Percentiles rank a stretch among this genome's conserved stretches.
Evolutionary conservation across 129 eudicot species (phyloP).

Genomic region (Smallanthus sonchifolius): DNA sequence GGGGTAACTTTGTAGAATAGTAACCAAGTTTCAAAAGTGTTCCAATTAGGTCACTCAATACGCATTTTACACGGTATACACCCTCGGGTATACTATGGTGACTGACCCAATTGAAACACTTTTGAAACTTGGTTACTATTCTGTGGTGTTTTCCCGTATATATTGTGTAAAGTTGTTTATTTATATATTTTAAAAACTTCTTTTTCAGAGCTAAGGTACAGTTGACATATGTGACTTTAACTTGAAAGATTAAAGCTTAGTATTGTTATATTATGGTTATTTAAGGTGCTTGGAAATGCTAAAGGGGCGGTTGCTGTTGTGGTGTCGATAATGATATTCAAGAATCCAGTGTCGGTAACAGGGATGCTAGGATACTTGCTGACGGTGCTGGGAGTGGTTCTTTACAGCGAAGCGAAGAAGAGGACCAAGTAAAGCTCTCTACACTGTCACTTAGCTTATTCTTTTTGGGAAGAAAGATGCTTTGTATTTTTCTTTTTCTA

Average conservation of each 20-base stretch:
- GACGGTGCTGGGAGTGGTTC: background rate
- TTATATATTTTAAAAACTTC: too few species aligned
- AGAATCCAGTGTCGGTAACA: background rate
- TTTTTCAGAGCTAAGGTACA: background rate
- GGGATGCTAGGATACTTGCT: constrained; percentile 4
- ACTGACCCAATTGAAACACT: too few species aligned
- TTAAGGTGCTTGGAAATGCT: background rate
- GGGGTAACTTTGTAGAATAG: too few species aligned
- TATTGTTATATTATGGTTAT: background rate
- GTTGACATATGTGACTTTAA: background rate
- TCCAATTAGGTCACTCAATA: too few species aligned
- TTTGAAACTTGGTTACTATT: too few species aligned
- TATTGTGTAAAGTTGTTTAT: too few species aligned
- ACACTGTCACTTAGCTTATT: background rate
- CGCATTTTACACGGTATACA: too few species aligned
- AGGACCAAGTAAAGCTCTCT: background rate
- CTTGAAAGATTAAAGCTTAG: background rate
- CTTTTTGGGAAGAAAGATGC: background rate
- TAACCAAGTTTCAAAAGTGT: too few species aligned
- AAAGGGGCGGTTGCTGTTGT: constrained; percentile 3
- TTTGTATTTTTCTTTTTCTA: background rate
- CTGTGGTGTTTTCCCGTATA: too few species aligned
- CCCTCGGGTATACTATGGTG: too few species aligned
- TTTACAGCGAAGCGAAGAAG: constrained; percentile 1
- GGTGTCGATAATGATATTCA: background rate